Conservation (phyloP, 176 grass and related monocot species). For the Juncus inflexus region DNA sequence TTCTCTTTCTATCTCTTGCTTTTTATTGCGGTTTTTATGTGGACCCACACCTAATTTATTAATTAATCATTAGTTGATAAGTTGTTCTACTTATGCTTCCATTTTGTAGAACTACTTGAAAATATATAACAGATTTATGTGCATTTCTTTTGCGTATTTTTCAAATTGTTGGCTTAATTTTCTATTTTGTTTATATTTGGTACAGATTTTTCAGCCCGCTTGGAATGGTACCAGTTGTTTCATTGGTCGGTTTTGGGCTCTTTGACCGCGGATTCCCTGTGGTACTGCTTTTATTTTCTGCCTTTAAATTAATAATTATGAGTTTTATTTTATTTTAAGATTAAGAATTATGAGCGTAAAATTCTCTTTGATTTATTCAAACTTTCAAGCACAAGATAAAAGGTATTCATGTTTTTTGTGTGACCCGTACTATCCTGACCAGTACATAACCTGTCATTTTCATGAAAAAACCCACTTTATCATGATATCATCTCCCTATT, state of each 20-base stretch:
- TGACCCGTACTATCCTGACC: neutral
- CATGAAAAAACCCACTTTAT: no score
- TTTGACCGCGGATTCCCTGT: constrained; percentile 98
- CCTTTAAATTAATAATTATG: no score
- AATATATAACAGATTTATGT: neutral
- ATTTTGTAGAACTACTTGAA: neutral
- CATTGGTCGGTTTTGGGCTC: constrained; percentile 92
- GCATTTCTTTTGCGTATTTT: neutral
- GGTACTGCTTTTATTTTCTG: constrained; percentile 44
- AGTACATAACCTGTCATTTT: no score
- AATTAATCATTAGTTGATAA: constrained; percentile 24
- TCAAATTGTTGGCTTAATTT: constrained; percentile 5
- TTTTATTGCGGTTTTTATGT: constrained; percentile 4
- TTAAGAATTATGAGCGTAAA: no score
- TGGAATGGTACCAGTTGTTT: constrained; percentile 85
- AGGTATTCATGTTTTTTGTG: constrained; percentile 7
- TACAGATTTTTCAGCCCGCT: constrained; percentile 99
- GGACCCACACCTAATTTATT: constrained; percentile 19
- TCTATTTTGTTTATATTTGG: neutral
- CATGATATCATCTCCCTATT: no score
- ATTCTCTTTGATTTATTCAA: neutral
- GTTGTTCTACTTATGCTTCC: constrained; percentile 12
- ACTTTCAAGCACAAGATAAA: neutral
- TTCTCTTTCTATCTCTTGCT: constrained; percentile 12
- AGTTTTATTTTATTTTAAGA: no score